Evolutionary conservation across 345 rosid genomes (phyloP).

Genomic region (Arabidopsis arenosa): DNA sequence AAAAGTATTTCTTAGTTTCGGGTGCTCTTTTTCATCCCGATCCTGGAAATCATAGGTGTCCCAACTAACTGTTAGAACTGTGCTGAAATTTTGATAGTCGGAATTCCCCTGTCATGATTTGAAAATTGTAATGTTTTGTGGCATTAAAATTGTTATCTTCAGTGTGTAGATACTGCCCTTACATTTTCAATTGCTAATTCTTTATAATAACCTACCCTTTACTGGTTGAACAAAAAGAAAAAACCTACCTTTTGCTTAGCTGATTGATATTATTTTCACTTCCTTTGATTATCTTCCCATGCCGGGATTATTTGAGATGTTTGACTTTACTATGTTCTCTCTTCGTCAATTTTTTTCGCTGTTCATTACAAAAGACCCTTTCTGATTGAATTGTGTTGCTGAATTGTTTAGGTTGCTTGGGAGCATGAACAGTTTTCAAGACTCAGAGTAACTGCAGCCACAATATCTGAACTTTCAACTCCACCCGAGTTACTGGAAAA

Average conservation of each 20-base stretch:
- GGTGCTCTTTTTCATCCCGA: not conserved
- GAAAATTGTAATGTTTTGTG: not conserved
- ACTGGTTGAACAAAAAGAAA: not conserved
- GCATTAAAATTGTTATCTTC: conserved; percentile 9
- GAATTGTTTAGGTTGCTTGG: conserved; percentile 86
- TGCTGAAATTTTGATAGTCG: not conserved
- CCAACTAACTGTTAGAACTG: not conserved
- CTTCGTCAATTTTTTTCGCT: not conserved
- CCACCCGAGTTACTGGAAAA: conserved; percentile 82
- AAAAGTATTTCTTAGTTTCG: conserved; percentile 9
- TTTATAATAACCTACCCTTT: not conserved
- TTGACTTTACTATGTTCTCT: not conserved
- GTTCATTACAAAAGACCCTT: not conserved
- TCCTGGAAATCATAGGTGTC: conserved; percentile 1
- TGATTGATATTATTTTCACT: not conserved
- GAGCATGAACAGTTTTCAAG: conserved; percentile 99
- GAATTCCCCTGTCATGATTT: conserved; percentile 18
- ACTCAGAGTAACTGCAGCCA: conserved; percentile 93
- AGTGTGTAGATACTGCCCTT: conserved; percentile 2
- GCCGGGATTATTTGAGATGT: conserved; percentile 8
- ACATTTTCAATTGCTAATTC: conserved; percentile 14
- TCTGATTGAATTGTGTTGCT: conserved; percentile 5
- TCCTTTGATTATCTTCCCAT: conserved; percentile 10
- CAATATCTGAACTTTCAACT: conserved; percentile 75
- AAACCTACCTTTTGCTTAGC: conserved; percentile 5